Conservation (phyloP, 352 stramenopile genomes). For the Phytopythium ostracodes region DNA sequence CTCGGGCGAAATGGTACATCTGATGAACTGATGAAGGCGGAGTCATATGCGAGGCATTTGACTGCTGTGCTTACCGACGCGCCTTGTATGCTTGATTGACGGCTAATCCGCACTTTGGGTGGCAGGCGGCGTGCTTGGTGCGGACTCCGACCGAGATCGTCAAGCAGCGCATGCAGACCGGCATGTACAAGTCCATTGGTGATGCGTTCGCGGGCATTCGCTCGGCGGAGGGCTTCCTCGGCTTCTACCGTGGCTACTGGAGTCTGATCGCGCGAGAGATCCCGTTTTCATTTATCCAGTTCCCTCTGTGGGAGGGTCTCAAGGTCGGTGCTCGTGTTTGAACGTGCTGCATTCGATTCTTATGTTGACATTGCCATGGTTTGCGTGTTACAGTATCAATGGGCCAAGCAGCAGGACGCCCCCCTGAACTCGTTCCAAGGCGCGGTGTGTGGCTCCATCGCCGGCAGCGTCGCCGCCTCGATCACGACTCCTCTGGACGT, state of each 20-base stretch:
- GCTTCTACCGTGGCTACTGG: conserved; percentile 97
- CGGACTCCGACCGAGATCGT: conserved; percentile 99
- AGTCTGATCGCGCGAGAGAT: conserved; percentile 99
- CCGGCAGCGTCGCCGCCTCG: conserved; percentile 92
- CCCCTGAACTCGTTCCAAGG: conserved; percentile 90
- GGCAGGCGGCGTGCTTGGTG: conserved; percentile 93
- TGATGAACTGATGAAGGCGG: no score
- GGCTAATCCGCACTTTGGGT: not conserved
- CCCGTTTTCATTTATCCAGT: conserved; percentile 99
- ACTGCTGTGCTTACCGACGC: no score
- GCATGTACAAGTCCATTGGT: conserved; percentile 73
- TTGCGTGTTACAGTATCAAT: conserved; percentile 50
- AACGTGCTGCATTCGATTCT: not conserved
- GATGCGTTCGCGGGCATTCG: conserved; percentile 78
- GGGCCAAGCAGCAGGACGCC: conserved; percentile 66
- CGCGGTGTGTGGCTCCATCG: conserved; percentile 93
- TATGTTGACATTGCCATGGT: not conserved
- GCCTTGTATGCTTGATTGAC: no score
- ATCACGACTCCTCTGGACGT: conserved; percentile 99
- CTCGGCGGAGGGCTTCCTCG: conserved; percentile 63
- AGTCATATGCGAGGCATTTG: no score
- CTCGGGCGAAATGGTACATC: conserved; percentile 88
- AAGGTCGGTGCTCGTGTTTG: conserved; percentile 62
- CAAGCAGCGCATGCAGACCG: conserved; percentile 99
- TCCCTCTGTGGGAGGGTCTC: conserved; percentile 97